phyloP scores from a whole-genome alignment of 1,284 basidiomycete genomes.

The Austropuccinia psidii region DNA sequence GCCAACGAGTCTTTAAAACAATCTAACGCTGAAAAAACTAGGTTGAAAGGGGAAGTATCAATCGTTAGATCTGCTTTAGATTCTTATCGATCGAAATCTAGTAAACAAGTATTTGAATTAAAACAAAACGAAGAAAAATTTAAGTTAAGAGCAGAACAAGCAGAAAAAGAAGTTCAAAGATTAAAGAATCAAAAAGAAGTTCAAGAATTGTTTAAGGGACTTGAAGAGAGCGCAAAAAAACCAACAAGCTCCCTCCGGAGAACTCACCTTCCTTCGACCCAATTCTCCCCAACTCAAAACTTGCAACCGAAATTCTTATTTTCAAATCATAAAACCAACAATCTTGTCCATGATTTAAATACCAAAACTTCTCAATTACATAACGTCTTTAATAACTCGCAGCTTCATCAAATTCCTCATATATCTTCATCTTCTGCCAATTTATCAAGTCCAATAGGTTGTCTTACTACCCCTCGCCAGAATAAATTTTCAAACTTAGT shows the following conservation, averaged over 20 bases:
- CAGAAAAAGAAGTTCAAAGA: not conserved
- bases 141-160: conserved; percentile 4
- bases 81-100: not conserved
- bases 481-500: too few relatives aligned
- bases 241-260: not conserved
- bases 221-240: conserved; percentile 3
- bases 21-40: not conserved
- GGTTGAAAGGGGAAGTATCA: conserved; percentile 20
- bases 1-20: not conserved
- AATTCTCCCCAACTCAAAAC: not conserved
- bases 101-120: not conserved
- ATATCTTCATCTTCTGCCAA: too few relatives aligned
- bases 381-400: too few relatives aligned
- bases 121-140: not conserved
- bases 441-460: too few relatives aligned
- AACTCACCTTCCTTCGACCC: not conserved
- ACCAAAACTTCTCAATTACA: too few relatives aligned
- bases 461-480: too few relatives aligned
- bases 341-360: too few relatives aligned
- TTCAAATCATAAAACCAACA: too few relatives aligned
- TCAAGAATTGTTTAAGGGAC: not conserved
- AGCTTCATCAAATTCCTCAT: too few relatives aligned
- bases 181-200: not conserved
- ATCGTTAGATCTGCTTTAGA: conserved; percentile 7
- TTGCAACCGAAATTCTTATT: not conserved